A percentile compares a stretch with the other conserved stretches of the same genome.
phyloP scores from a whole-genome alignment of 192 early-diverging fungal genomes.

The Coemansia sp. region DNA sequence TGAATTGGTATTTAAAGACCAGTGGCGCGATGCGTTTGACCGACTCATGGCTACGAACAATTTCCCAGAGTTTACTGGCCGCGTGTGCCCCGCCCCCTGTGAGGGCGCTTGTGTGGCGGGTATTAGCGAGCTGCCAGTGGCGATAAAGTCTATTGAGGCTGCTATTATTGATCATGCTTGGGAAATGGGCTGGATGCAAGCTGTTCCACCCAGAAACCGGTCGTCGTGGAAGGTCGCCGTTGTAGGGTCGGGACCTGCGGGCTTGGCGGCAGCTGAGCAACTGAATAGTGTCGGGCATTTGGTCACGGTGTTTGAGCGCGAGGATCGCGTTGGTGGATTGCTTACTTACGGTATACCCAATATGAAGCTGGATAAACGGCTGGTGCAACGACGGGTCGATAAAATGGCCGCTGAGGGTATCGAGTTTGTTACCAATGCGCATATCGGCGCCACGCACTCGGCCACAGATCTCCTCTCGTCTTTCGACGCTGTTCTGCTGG shows the following conservation, averaged over 20 bases:
- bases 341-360: conserved; percentile 99
- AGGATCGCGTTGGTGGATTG: conserved; percentile 94
- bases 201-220: conserved; percentile 76
- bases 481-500: conserved; percentile 85
- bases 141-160: conserved; percentile 96
- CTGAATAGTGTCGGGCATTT: conserved; percentile 95
- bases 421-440: conserved; percentile 82
- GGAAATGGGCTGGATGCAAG: conserved; percentile 96
- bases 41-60: conserved; percentile 97
- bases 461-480: conserved; percentile 66
- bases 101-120: conserved; percentile 96
- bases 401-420: conserved; percentile 95
- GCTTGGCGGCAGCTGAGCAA: conserved; percentile 95
- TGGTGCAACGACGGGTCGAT: conserved; percentile 93
- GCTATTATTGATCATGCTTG: conserved; percentile 98
- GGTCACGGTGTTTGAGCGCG: conserved; percentile 97
- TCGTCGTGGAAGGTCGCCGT: conserved; percentile 87
- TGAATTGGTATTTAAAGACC: conserved; percentile 93
- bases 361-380: conserved; percentile 99
- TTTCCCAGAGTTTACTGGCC: conserved; percentile 99
- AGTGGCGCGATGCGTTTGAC: conserved; percentile 95
- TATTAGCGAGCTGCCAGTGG: conserved; percentile 93
- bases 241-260: conserved; percentile 96
- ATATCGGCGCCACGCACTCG: conserved; percentile 86
- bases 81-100: conserved; percentile 98